These are phyloP conservation scores for Collybia sp. DNA, from an alignment of 768 basidiomycete species.

Conservation along the genomic window DNA sequence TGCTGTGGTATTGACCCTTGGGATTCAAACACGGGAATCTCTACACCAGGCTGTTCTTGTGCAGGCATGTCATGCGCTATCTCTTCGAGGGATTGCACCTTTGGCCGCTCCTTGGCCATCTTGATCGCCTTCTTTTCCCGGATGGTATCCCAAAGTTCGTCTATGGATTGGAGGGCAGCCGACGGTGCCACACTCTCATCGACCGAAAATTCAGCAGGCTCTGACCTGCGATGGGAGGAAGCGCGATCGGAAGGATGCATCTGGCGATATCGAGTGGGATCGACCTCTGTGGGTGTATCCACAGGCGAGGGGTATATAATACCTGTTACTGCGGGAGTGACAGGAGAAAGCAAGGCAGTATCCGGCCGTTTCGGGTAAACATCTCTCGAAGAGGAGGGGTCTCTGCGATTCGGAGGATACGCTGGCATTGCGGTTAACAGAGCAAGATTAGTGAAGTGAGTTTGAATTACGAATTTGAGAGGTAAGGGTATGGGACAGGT, in stretches of 20 bases:
- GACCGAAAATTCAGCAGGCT: slow-evolving; percentile 35
- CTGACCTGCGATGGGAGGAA: slow-evolving; percentile 24
- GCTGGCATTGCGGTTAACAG: not conserved
- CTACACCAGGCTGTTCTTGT: slow-evolving; percentile 27
- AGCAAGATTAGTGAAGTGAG: not conserved
- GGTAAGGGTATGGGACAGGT: slow-evolving; percentile 8
- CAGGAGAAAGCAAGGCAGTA: slow-evolving; percentile 27
- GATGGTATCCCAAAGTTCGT: slow-evolving; percentile 63
- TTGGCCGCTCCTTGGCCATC: slow-evolving; percentile 65
- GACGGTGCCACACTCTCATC: slow-evolving; percentile 37
- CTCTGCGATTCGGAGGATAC: slow-evolving; percentile 18
- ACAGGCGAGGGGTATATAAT: slow-evolving; percentile 41
- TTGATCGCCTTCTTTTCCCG: slow-evolving; percentile 60
- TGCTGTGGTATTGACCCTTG: slow-evolving; percentile 29
- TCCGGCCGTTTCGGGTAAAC: slow-evolving; percentile 10
- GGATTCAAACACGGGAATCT: slow-evolving; percentile 33
- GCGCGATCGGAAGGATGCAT: slow-evolving; percentile 6
- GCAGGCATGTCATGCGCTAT: slow-evolving; percentile 28
- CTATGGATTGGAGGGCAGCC: slow-evolving; percentile 37
- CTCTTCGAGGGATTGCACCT: slow-evolving; percentile 65
- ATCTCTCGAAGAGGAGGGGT: slow-evolving; percentile 12
- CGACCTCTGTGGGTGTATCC: slow-evolving; percentile 31
- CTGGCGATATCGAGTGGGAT: slow-evolving; percentile 21
- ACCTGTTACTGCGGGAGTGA: slow-evolving; percentile 43
- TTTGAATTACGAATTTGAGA: slow-evolving; percentile 6